Percentiles rank a stretch among this genome's conserved stretches.
Evolutionary conservation across 2,329 filamentous ascomycete genomes (phyloP).

Genomic region (Coniochaeta sp.): DNA sequence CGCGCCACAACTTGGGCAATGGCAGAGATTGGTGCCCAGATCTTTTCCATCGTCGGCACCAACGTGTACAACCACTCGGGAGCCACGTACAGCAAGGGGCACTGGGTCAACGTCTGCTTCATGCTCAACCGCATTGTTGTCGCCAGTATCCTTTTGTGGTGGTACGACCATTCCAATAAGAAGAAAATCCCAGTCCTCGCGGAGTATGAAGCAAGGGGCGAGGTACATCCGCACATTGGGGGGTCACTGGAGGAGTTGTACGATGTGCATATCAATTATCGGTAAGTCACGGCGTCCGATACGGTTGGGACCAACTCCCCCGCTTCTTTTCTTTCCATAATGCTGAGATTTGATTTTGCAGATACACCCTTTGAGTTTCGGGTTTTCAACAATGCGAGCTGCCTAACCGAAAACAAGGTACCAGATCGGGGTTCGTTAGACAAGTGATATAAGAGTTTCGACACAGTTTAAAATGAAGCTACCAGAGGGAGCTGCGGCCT

Average conservation of each 20-base stretch:
- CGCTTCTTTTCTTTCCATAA: background rate
- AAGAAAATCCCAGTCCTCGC: background rate
- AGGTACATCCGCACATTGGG: background rate
- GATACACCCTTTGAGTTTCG: background rate
- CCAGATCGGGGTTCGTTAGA: no score
- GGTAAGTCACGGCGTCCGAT: background rate
- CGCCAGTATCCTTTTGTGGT: background rate
- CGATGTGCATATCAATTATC: background rate
- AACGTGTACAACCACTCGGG: background rate
- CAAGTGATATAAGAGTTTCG: no score
- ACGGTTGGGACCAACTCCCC: background rate
- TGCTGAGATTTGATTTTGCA: background rate
- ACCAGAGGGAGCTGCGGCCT: no score
- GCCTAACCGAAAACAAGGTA: no score
- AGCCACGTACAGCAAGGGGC: background rate
- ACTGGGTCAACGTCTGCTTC: conserved; percentile 1
- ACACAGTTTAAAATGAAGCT: no score
- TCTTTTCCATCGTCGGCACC: conserved; percentile 2
- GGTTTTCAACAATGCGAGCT: no score
- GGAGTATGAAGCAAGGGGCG: background rate
- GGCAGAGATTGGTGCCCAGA: conserved; percentile 1
- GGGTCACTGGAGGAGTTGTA: background rate
- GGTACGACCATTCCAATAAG: conserved; percentile 2
- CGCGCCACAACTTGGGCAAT: conserved; percentile 3
- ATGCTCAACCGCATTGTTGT: background rate